Evolutionary conservation across 2,329 filamentous ascomycete genomes (phyloP).

Genomic region (Colletotrichum sp.): DNA sequence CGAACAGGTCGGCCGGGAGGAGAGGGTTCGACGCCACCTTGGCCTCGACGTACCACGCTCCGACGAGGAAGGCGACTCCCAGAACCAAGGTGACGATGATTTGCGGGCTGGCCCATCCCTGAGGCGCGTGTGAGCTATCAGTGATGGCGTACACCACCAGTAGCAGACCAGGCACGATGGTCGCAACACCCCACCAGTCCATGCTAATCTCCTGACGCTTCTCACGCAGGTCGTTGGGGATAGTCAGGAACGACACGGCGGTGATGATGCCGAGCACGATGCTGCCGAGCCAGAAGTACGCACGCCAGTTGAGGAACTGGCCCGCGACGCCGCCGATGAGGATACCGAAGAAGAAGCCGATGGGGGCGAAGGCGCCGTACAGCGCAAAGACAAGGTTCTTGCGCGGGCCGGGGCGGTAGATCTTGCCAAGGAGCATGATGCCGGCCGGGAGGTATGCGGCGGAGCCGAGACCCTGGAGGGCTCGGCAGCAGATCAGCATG

Average conservation of each 20-base stretch:
- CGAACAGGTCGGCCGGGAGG: slow-evolving; percentile 67
- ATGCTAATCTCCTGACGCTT: slow-evolving; percentile 41
- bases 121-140: slow-evolving; percentile 65
- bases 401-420: slow-evolving; percentile 71
- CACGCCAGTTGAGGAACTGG: slow-evolving; percentile 67
- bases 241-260: slow-evolving; percentile 45
- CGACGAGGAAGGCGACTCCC: slow-evolving; percentile 56
- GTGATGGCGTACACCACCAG: slow-evolving; percentile 73
- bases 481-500: slow-evolving; percentile 77
- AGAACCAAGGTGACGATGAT: slow-evolving; percentile 65
- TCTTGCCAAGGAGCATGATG: slow-evolving; percentile 72
- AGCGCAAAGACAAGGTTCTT: slow-evolving; percentile 72
- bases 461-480: slow-evolving; percentile 75
- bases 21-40: slow-evolving; percentile 65
- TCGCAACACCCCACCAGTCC: slow-evolving; percentile 64
- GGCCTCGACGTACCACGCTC: slow-evolving; percentile 67
- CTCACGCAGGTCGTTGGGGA: slow-evolving; percentile 38
- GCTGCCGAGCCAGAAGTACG: slow-evolving; percentile 73
- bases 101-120: slow-evolving; percentile 69
- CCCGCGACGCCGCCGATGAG: slow-evolving; percentile 68
- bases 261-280: slow-evolving; percentile 49
- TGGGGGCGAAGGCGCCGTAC: slow-evolving; percentile 61
- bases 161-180: slow-evolving; percentile 63
- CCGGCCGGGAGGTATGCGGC: slow-evolving; percentile 75
- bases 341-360: slow-evolving; percentile 69